phyloP scores from a whole-genome alignment of 129 eudicot species.

The Kitagawia praeruptora region DNA sequence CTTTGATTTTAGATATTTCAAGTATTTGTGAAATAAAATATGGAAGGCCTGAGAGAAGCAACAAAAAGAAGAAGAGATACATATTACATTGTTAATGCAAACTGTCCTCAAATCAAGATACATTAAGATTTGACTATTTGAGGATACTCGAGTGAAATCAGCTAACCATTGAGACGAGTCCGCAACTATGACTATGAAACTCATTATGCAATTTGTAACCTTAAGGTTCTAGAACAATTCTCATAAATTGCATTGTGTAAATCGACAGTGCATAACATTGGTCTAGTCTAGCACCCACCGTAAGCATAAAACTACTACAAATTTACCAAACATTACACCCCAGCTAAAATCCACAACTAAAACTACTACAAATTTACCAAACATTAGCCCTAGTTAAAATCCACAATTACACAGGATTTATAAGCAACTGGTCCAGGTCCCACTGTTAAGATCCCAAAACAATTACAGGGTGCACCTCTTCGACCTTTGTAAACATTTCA shows the following conservation, averaged over 20 bases:
- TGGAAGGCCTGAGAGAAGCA: neutral
- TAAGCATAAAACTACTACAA: neutral
- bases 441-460: neutral
- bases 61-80: neutral
- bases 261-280: neutral
- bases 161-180: neutral
- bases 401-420: neutral
- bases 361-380: neutral
- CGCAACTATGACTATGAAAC: neutral
- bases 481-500: neutral
- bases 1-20: neutral
- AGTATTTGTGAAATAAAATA: neutral
- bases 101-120: neutral
- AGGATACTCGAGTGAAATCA: neutral
- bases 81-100: neutral
- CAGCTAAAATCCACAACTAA: neutral
- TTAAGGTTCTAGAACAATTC: neutral
- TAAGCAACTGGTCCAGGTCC: neutral
- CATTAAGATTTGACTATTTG: neutral
- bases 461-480: neutral
- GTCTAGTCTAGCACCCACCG: neutral
- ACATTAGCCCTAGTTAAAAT: neutral
- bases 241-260: neutral
- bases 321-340: neutral
- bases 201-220: neutral